Base-by-base conservation (phyloP, 148 eudicot species). In the Pharnaceum exiguum region DNA sequence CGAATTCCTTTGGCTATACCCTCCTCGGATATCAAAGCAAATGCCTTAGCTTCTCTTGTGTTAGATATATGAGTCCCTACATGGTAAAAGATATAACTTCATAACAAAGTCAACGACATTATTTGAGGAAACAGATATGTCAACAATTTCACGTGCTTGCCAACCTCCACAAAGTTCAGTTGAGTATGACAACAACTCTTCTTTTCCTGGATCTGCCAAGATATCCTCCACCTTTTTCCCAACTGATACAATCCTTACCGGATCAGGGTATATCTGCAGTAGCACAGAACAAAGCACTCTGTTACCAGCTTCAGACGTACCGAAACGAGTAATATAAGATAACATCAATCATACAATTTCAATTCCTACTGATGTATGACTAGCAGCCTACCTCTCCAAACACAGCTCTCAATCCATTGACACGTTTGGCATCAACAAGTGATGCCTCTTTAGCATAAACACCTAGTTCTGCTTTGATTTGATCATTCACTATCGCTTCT, bases 1-100 rank as follows among this genome's bases (percentile, higher is more conserved):
- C 99, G 96, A 55, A 93, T 82, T 60, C 99, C 99, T 69, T 89
- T 93, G 52, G 95, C 96, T 74, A 88, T 89, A 36, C 91, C 95
- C 72, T 88, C 96, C 75, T 93, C 99, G 1, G 96, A 88, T 55
- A 93, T 60, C 24, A 93, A 95, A 27, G 91, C 95, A 78, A 93
- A 93, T 42, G 79, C 79, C 75, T 85, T 82, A 0, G 99, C 99
- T 63, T 93, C 99, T 63, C 80, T 70, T 40, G 99, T 93, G 64
- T 93, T 93, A 25, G 87, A 81, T 66, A 93, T 81, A 56, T 93
- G 99, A 33, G 99, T 93, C 63, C 99, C 99, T 93, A 66, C 39
- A 65, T 5, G 63, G 10, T 60, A 29, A 38, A 29, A 50, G 38
- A 39, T 13, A 40, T 7, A 58, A 44, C n/a, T 33, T 65, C 47